Evolutionary conservation across 2,329 filamentous ascomycete species (phyloP).

Genomic region (Monosporascus sp.): DNA sequence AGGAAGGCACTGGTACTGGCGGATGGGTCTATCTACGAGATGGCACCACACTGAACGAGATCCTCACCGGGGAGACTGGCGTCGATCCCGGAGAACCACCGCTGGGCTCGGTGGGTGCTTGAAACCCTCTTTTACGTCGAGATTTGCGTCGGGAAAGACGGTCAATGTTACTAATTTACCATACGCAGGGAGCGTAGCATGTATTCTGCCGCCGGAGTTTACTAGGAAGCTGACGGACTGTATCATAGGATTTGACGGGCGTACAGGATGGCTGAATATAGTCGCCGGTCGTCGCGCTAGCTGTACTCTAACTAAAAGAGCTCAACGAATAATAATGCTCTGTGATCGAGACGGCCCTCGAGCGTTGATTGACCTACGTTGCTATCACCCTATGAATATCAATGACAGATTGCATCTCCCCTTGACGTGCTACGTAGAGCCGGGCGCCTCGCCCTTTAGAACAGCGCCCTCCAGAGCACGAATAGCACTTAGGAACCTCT

Average conservation of each 20-base stretch:
- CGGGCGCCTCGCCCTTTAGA: too few species aligned
- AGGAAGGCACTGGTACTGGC: conserved; percentile 68
- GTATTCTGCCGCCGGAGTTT: not conserved
- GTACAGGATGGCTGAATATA: not conserved
- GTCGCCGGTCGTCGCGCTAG: not conserved
- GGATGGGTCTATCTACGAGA: conserved; percentile 88
- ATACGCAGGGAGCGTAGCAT: not conserved
- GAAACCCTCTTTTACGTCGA: not conserved
- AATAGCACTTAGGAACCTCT: too few species aligned
- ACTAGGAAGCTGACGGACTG: not conserved
- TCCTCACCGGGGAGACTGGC: conserved; percentile 72
- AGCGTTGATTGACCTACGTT: too few species aligned
- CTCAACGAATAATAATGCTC: not conserved
- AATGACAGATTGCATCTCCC: too few species aligned
- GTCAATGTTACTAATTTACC: not conserved
- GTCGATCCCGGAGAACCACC: conserved; percentile 38
- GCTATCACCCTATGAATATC: too few species aligned
- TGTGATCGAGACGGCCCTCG: too few species aligned
- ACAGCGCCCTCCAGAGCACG: too few species aligned
- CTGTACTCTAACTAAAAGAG: not conserved
- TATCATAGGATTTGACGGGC: not conserved
- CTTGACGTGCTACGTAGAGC: too few species aligned
- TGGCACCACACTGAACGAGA: conserved; percentile 64
- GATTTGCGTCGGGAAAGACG: too few species aligned
- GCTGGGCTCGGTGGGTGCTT: not conserved